Conservation (phyloP, 2,329 filamentous ascomycete species). For the Botrytis tulipae region DNA sequence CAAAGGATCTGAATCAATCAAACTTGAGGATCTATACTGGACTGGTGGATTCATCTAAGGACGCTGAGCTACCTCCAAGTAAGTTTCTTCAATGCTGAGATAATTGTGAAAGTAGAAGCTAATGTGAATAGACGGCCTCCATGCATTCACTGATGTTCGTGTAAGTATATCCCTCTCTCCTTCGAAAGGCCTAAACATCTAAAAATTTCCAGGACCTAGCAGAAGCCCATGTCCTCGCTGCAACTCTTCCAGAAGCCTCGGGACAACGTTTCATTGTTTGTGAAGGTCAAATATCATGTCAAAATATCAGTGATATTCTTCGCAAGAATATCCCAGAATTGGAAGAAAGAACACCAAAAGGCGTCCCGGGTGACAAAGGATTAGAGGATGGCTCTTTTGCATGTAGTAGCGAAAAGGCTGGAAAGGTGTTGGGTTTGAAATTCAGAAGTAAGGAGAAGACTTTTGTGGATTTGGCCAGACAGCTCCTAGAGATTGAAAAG, state of each 20-base stretch:
- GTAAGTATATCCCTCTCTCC: not conserved
- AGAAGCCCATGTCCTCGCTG: slow-evolving; percentile 57
- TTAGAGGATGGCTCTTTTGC: slow-evolving; percentile 21
- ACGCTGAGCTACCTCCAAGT: slow-evolving; percentile 45
- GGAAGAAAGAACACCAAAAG: slow-evolving; percentile 46
- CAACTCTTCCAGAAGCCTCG: slow-evolving; percentile 54
- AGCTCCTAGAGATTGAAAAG: slow-evolving; percentile 30
- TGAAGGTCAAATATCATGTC: slow-evolving; percentile 57
- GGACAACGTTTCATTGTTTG: slow-evolving; percentile 62
- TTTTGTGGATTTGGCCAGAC: slow-evolving; percentile 33
- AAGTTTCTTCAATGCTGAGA: not conserved
- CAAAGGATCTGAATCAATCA: slow-evolving; percentile 66
- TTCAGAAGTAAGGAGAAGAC: slow-evolving; percentile 29
- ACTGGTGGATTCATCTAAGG: slow-evolving; percentile 52
- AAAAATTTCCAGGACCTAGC: slow-evolving; percentile 55
- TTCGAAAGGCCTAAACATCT: not conserved
- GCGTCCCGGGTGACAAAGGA: slow-evolving; percentile 36
- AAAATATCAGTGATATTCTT: slow-evolving; percentile 55
- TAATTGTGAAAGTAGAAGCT: not conserved
- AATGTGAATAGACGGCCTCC: slow-evolving; percentile 33
- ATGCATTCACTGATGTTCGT: slow-evolving; percentile 52
- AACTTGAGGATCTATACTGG: slow-evolving; percentile 57
- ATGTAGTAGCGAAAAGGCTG: slow-evolving; percentile 24
- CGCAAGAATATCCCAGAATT: slow-evolving; percentile 52
- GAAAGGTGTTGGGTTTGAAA: slow-evolving; percentile 24